Evolutionary conservation across 306 rosid species (phyloP), one percentile per base, ranked within the genome.

Genomic region (Potentilla sterilis): DNA sequence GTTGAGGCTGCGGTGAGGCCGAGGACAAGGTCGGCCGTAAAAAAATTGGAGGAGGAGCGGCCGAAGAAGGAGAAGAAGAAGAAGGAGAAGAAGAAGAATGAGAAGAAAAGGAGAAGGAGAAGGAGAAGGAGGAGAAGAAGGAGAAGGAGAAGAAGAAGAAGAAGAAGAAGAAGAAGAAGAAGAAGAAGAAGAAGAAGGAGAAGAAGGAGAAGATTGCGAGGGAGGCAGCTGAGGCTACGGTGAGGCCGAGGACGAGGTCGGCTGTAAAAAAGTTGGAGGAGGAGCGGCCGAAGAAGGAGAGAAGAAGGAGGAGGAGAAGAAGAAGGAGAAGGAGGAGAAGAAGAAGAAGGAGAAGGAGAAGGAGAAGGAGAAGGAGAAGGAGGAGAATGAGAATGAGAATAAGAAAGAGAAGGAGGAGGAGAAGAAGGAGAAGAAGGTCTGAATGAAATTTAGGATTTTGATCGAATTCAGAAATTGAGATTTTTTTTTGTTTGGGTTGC

Each of bases 201-300:
- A 28, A 28, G 28, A 28, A 28, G 1, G 1, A 0, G 28, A 28
- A 28, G 15, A 78, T 91, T 7, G 96, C 96, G 32, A 73, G 90
- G 82, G 86, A 80, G 59, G 88, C 82, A 7, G 85, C 83, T 12
- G n/a, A n/a, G n/a, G n/a, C n/a, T n/a, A 79, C 63, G 55, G 83
- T 81, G 8, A 89, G 92, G 85, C 90, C 92, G 0, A 86, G 92
- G 77, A 87, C 92, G n/a, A 71, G 92, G 52, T 85, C 86, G 75
- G 89, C 84, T 22, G 85, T 86, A 2, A 88, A 80, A 58, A 85
- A 74, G 51, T 80, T 80, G 73, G 73, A 66, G 43, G 44, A 18
- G 44, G 54, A 57, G 24, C 28, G 21, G 48, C 75, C 75, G 54
- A 67, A 74, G 51, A 16, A 5, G 72, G 69, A 58, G 54, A n/a